phyloP scores from a whole-genome alignment of 2,329 filamentous ascomycete genomes.

The Trichoderma pleuroti region DNA sequence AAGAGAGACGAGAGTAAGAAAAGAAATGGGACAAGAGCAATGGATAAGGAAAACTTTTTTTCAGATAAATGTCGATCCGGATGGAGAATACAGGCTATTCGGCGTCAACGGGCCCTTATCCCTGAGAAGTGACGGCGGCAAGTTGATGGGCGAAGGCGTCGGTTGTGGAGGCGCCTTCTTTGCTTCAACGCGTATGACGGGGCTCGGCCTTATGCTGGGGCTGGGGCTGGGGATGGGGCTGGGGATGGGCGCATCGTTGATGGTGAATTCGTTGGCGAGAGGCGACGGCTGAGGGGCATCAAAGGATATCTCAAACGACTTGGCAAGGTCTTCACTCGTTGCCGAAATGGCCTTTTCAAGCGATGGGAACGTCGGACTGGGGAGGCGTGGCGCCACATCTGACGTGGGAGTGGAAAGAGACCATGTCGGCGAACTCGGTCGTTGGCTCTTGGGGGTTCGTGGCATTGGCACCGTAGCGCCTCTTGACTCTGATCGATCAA shows the following conservation, averaged over 20 bases:
- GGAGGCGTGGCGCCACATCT: conserved; percentile 31
- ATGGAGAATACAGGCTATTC: background rate
- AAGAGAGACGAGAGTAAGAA: background rate
- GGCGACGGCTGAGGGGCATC: conserved; percentile 27
- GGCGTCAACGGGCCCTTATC: conserved; percentile 11
- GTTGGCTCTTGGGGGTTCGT: conserved; percentile 28
- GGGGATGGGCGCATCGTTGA: conserved; percentile 3
- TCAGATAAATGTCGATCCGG: conserved; percentile 10
- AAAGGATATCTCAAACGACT: conserved; percentile 31
- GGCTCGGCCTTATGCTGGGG: conserved; percentile 9
- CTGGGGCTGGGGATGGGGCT: background rate
- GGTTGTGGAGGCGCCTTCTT: conserved; percentile 34
- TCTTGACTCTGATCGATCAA: conserved; percentile 30
- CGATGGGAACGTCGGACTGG: conserved; percentile 37
- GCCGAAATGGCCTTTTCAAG: conserved; percentile 34
- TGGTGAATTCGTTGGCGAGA: conserved; percentile 30
- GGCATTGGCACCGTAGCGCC: conserved; percentile 36
- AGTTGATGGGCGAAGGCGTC: conserved; percentile 29
- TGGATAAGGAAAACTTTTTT: background rate
- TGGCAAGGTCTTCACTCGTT: conserved; percentile 32
- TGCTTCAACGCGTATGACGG: conserved; percentile 29
- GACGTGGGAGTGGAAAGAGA: conserved; percentile 29
- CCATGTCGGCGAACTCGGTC: conserved; percentile 14
- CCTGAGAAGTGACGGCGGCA: conserved; percentile 25
- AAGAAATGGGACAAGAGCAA: background rate